Base-by-base conservation (phyloP, 2,329 filamentous ascomycete species). In the Botrytis pseudocinerea region DNA sequence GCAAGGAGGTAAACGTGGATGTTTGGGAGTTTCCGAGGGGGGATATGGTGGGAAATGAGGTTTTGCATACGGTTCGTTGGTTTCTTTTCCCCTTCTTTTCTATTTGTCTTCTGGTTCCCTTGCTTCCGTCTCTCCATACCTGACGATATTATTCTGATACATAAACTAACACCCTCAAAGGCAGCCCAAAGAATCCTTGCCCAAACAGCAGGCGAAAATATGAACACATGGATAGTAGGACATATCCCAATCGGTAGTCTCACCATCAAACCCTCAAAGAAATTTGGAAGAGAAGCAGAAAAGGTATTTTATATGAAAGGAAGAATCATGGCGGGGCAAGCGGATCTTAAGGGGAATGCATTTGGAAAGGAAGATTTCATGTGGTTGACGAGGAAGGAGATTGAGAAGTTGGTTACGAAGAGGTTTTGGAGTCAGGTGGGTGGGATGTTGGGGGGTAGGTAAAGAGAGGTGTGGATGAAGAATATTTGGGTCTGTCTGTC, bases 211-310 rank as follows among this genome's bases (percentile, higher is more conserved):
- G 96, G 96, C 73, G 84, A 93, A 75, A 97, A 99, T 87, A 98
- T 99, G 95, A 98, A 98, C 85, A 98, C 94, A 72, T 99, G 96
- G 95, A 89, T 98, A 78, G 93, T 99, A 69, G 95, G 94, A 74
- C 94, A 94, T 79, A 92, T 92, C 73, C 96, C 96, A 18, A 88
- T 98, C 73, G 95, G 95, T 40, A 92, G 98, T 83, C 84, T 92
- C 80, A 86, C 93, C 77, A 85, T 84, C 75, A 84, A 89, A 75
- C 86, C 87, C 78, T 83, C 86, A 80, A 81, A 82, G 46, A 35
- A 74, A 3, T 78, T 86, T 63, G 79, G 82, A 73, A 78, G 82
- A 77, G 83, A 87, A 73, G 94, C 93, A 71, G 88, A 92, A 80
- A 98, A 97, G 87, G 91, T 91, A 3, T 99, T 99, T 83, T 98